Evolutionary conservation across 169 alveolate genomes (phyloP), one percentile per base, ranked within the genome.

Genomic region (Neospora caninum): DNA sequence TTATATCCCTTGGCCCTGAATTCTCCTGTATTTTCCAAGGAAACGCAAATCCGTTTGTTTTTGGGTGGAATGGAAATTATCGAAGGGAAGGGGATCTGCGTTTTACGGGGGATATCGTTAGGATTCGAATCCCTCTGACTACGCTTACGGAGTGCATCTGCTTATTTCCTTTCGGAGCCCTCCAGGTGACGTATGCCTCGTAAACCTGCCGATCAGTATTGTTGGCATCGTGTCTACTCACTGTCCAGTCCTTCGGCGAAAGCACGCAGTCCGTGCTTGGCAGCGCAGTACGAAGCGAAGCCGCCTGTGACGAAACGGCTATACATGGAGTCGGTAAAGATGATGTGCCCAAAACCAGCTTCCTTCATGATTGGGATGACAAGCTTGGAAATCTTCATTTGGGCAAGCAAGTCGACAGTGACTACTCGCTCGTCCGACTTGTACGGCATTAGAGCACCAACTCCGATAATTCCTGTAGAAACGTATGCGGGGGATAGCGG

Each of bases 181-280:
- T 49, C 18, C 58, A 49, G 16, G 58, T 0, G 58, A 49, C 9
- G 27, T 49, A n/a, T n/a, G 41, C 9, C 31, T n/a, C 41, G 36
- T 10, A 49, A 69, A n/a, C 80, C 80, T n/a, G 80, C 38, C 80
- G 4, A n/a, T 9, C 80, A 4, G 80, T 16, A 27, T 69, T 0
- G n/a, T 49, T 13, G 58, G 58, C 6, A 49, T 49, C 83, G 2
- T 36, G 22, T 36, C 41, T 2, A 82, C 89, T 82, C 67, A 82
- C 89, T 25, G 67, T 82, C 89, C 18, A 82, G 36, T 82, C 89
- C 89, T 82, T 82, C 89, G 7, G 89, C 89, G 27, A 82, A 82
- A 13, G 89, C 89, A n/a, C 89, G 34, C 70, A 82, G 89, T n/a
- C 89, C 89, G 67, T 82, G 89, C 67, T 82, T 82, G 42, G 89